These are phyloP conservation scores for Elaeis oleifera DNA, from an alignment of 202 grass and related monocot species.

Conservation along the genomic window DNA sequence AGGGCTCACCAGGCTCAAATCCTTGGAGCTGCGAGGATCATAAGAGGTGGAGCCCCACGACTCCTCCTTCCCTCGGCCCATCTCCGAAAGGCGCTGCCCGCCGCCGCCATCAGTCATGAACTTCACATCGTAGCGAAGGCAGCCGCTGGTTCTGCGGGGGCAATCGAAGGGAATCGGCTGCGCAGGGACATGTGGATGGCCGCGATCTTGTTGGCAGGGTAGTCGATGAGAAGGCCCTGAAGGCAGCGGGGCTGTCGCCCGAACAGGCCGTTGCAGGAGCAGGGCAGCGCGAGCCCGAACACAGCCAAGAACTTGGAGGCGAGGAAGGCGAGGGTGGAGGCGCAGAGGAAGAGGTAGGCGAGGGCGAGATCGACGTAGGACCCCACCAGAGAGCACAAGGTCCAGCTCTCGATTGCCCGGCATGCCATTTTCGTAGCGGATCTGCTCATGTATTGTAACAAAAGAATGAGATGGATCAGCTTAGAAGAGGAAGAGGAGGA, in stretches of 20 bases:
- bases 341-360: conserved; percentile 73
- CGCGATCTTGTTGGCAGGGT: background rate
- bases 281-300: conserved; percentile 18
- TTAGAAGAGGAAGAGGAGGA: too few species aligned
- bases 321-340: conserved; percentile 36
- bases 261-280: conserved; percentile 1
- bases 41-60: background rate
- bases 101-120: too few species aligned
- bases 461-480: too few species aligned
- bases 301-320: conserved; percentile 37
- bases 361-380: conserved; percentile 55
- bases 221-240: background rate
- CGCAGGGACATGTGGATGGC: conserved; percentile 7
- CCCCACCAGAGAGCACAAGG: conserved; percentile 43
- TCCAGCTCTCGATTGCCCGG: conserved; percentile 32
- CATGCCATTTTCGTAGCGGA: background rate
- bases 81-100: too few species aligned
- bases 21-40: too few species aligned
- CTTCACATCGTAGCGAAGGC: background rate
- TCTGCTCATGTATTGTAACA: too few species aligned
- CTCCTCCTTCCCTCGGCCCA: background rate
- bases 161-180: background rate
- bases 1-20: too few species aligned
- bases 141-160: background rate
- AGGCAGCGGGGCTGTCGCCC: background rate